Base-by-base conservation (phyloP, 345 rosid genomes). In the Chamaenerion angustifolium region DNA sequence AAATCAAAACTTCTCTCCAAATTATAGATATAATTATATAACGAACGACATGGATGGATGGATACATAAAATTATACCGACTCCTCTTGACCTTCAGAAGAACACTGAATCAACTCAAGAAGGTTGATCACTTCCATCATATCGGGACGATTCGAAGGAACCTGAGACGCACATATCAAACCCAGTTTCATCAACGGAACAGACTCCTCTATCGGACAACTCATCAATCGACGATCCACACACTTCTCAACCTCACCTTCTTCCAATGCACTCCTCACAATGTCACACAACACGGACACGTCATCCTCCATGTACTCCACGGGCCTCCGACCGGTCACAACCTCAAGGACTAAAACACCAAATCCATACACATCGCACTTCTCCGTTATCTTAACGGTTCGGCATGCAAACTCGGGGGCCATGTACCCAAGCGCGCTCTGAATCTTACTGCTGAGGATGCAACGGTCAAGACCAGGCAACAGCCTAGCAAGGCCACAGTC, bases 331-430 rank as follows among this genome's bases (percentile, higher is more conserved):
- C 94, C 98, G 0, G 95, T 86, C 43, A 90, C 78, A 49, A 83
- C 67, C 71, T 83, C 99, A 40, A 93, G 69, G 41, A 93, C 75
- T 67, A 93, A 64, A n/a, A 93, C 63, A 5, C 99, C 99, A 12
- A 85, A 93, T 45, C 96, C 99, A 19, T 88, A 93, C 6, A 93
- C 86, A 40, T 88, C 99, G 25, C 94, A 84, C 64, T 88, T 93
- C 61, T 85, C 88, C 0, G 99, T 93, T 78, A 93, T 85, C 63
- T 88, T 93, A 48, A 88, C 96, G 0, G 96, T 87, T 56, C 82
- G 67, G 49, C 99, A 93, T 4, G 96, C 99, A 57, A 93, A 88
- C 56, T 93, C 99, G 0, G 99, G 99, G 18, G 99, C 99, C 81
- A 85, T 93, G 80, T 93, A 93, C 58, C 99, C 96, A 0, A 93